Evolutionary conservation across 2,329 filamentous ascomycete genomes (phyloP), one percentile per base, ranked within the genome.

Genomic region (Arthrinium puccinioides): DNA sequence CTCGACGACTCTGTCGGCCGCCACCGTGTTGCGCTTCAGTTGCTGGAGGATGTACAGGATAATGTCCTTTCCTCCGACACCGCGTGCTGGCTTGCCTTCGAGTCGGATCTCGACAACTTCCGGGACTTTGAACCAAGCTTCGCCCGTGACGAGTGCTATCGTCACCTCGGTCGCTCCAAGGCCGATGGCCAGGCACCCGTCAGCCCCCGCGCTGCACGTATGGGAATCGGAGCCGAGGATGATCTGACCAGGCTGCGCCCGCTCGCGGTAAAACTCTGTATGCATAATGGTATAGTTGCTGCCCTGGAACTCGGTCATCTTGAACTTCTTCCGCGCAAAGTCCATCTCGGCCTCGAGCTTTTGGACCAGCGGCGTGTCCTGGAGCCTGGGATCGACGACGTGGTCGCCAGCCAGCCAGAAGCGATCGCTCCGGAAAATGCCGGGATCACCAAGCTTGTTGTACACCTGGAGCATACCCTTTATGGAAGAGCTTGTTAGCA

Each of bases 321-420:
- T 67, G 46, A 64, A 66, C 11, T 56, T 55, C 8, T 53, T 39
- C 37, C 57, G 54, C 2, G 63, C 62, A 33, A 47, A 50, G 31
- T 67, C 62, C 4, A 51, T 51, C 6, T 52, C 44, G 3, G 59
- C 51, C 7, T 67, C 55, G n/a, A 69, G 50, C 11, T 39, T 46
- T 41, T 59, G 49, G 20, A 63, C 51, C 19, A 52, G 46, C 1
- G 66, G 62, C 1, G 47, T 39, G 8, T 60, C 39, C 9, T 57
- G 57, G 8, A 62, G 46, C 1, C 63, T 53, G 1, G 68, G 67
- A 38, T 72, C 66, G 4, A 70, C 65, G 4, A 64, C 56, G 42
- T 72, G 67, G 43, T 72, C 69, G 2, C 61, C 61, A 0, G 66
- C 67, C 7, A 72, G 55, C 69, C 68, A 72, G 44, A 72, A 61